A percentile compares a stretch with the other conserved stretches of the same genome.
These are phyloP conservation scores for Pseudodiploospora longispora DNA, from an alignment of 2,329 filamentous ascomycete species.

Conservation along the genomic window DNA sequence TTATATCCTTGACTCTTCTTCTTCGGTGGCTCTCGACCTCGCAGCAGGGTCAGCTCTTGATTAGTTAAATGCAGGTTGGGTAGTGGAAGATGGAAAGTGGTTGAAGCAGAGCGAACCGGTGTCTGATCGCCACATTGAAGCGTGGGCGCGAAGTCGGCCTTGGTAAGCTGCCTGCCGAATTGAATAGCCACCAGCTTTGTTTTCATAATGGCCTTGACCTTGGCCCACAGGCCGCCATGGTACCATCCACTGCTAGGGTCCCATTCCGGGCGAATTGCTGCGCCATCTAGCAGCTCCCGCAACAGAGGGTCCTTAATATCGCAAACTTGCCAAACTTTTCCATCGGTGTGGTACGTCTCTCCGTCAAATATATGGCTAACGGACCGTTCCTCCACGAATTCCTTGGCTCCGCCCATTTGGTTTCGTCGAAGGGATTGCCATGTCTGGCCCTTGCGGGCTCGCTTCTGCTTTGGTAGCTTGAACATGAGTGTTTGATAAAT, in stretches of 20 bases:
- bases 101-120: slow-evolving; percentile 20
- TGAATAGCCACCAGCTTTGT: slow-evolving; percentile 68
- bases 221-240: slow-evolving; percentile 70
- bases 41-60: slow-evolving; percentile 26
- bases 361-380: slow-evolving; percentile 78
- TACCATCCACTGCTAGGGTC: slow-evolving; percentile 75
- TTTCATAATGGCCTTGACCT: slow-evolving; percentile 81
- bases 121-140: slow-evolving; percentile 27
- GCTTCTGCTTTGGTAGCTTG: slow-evolving; percentile 53
- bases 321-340: slow-evolving; percentile 90
- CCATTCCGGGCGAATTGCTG: slow-evolving; percentile 50
- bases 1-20: slow-evolving; percentile 30
- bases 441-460: slow-evolving; percentile 36
- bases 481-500: slow-evolving; percentile 87
- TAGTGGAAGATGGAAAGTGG: slow-evolving; percentile 25
- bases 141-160: slow-evolving; percentile 27
- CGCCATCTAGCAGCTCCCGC: slow-evolving; percentile 53
- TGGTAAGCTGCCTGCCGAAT: slow-evolving; percentile 41
- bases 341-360: slow-evolving; percentile 62
- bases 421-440: slow-evolving; percentile 41
- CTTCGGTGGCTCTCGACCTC: slow-evolving; percentile 26
- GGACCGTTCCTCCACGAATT: slow-evolving; percentile 30
- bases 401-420: slow-evolving; percentile 30
- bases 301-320: slow-evolving; percentile 81
- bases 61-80: slow-evolving; percentile 27